Percentiles rank a stretch among this genome's conserved stretches.
Evolutionary conservation across 306 rosid species (phyloP).

Genomic region (Castanopsis chinensis): DNA sequence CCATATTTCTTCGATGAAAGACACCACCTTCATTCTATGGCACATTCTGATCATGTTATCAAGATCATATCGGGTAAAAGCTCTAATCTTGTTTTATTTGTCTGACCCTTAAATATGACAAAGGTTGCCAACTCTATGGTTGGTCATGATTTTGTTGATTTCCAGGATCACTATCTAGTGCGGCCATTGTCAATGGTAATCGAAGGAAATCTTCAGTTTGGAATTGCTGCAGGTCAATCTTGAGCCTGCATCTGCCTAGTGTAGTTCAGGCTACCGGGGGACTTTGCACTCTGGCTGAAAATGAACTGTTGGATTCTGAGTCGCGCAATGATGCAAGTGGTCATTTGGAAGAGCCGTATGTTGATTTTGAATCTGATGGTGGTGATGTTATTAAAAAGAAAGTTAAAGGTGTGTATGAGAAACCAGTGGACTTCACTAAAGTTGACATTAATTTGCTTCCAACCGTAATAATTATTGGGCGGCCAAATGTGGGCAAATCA

Average conservation of each 20-base stretch:
- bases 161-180: constrained; percentile 4
- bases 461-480: constrained; percentile 58
- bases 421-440: constrained; percentile 56
- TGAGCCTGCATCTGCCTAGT: constrained; percentile 4
- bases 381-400: constrained; percentile 1
- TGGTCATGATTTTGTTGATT: constrained; percentile 7
- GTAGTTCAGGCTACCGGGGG: constrained; percentile 2
- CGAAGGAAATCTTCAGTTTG: neutral
- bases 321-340: neutral
- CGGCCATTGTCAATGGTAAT: neutral
- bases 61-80: constrained; percentile 4
- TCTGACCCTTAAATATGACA: neutral
- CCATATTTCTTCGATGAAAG: neutral
- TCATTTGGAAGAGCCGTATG: neutral
- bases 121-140: neutral
- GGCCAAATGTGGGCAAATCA: constrained; percentile 77
- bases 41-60: neutral
- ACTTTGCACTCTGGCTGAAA: constrained; percentile 20
- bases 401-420: constrained; percentile 4
- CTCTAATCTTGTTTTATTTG: neutral
- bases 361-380: constrained; percentile 2
- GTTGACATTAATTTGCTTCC: constrained; percentile 55
- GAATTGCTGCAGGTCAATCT: constrained; percentile 1
- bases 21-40: neutral
- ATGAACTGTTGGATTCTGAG: neutral